A percentile compares a stretch with the other conserved stretches of the same genome.
Conservation (phyloP, 495 filamentous ascomycete genomes). For the Elasticomyces elasticus region DNA sequence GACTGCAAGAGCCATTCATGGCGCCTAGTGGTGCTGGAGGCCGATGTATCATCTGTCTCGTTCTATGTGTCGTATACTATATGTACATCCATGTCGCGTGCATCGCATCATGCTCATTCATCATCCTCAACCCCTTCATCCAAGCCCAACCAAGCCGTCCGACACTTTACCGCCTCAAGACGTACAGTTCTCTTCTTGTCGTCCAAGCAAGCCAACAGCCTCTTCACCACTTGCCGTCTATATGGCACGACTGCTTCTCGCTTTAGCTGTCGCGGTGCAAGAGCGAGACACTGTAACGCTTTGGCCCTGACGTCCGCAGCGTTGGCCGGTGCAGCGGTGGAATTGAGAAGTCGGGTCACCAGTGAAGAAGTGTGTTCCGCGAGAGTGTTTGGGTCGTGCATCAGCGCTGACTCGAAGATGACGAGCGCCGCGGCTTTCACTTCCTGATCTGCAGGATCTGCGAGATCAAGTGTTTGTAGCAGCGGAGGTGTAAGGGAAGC, state of each 20-base stretch:
- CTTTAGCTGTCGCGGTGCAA: constrained; percentile 41
- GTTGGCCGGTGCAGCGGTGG: constrained; percentile 27
- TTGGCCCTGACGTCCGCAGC: constrained; percentile 40
- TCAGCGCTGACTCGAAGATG: constrained; percentile 49
- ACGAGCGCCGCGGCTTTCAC: constrained; percentile 55
- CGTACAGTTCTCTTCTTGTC: constrained; percentile 59
- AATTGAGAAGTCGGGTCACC: constrained; percentile 46
- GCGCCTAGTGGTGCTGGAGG: too few species aligned
- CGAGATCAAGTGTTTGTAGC: constrained; percentile 58
- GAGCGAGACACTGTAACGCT: constrained; percentile 47
- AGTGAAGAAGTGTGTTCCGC: constrained; percentile 53
- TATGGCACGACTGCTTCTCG: constrained; percentile 46
- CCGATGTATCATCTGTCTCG: too few species aligned
- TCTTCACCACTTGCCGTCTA: constrained; percentile 45
- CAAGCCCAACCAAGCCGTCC: constrained; percentile 55
- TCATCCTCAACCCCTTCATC: constrained; percentile 53
- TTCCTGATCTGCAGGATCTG: constrained; percentile 32
- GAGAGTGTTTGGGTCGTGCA: constrained; percentile 45
- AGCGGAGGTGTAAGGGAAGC: constrained; percentile 54
- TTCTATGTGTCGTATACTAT: background rate
- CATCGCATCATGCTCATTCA: constrained; percentile 6
- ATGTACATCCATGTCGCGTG: background rate
- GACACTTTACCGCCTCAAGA: constrained; percentile 57
- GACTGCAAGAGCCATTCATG: too few species aligned
- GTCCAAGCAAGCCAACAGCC: constrained; percentile 48